These are phyloP conservation scores for Fusarium lyarnte DNA, from an alignment of 2,329 filamentous ascomycete genomes.

Conservation along the genomic window DNA sequence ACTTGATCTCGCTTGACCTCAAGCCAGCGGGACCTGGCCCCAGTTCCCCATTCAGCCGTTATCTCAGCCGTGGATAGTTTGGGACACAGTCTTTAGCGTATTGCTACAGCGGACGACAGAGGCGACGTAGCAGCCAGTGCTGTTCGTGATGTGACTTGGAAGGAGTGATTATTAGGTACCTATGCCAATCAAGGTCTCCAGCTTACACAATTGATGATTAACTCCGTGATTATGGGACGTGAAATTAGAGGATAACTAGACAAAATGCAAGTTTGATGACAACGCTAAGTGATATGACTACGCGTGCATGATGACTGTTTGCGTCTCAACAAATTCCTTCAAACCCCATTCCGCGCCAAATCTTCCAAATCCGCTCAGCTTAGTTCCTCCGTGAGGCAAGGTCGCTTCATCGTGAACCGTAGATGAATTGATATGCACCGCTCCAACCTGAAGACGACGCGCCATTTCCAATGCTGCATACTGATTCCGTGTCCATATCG, in stretches of 20 bases:
- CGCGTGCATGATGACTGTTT: neutral
- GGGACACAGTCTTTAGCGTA: neutral
- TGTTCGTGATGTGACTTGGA: neutral
- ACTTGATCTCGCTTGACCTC: neutral
- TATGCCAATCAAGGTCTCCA: fast-evolving
- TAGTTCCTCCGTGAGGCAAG: neutral
- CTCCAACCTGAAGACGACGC: neutral
- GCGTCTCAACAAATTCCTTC: neutral
- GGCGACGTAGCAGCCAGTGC: neutral
- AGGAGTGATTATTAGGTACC: neutral
- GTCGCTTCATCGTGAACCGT: neutral
- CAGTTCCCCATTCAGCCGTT: neutral
- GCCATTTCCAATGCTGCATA: neutral
- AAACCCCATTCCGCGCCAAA: neutral
- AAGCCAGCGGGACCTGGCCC: neutral
- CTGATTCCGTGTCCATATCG: neutral
- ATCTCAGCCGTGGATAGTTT: neutral
- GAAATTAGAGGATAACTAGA: fast-evolving
- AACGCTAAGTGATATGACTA: neutral
- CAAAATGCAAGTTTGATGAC: neutral
- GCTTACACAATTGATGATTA: fast-evolving
- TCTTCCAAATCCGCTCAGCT: neutral
- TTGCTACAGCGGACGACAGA: fast-evolving
- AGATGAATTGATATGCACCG: neutral
- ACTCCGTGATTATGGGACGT: fast-evolving